A percentile compares a stretch with the other conserved stretches of the same genome.
These are phyloP conservation scores for Phytophthora multivora DNA, from an alignment of 352 stramenopile genomes.

Conservation along the genomic window DNA sequence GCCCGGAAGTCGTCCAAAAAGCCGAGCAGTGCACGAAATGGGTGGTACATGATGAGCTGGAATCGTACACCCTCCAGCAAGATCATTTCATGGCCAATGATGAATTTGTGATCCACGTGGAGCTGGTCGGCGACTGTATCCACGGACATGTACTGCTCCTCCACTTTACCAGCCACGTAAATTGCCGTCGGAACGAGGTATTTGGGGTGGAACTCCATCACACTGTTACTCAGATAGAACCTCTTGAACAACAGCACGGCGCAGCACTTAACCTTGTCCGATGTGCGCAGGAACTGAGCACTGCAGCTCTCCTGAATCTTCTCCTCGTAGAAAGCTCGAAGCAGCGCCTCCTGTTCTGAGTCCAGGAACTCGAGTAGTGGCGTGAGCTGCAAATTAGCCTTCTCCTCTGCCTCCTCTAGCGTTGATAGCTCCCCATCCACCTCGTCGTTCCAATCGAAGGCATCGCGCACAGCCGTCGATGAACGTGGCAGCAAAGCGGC, in stretches of 20 bases:
- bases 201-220: constrained; percentile 91
- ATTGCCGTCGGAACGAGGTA: constrained; percentile 85
- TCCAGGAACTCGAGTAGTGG: constrained; percentile 66
- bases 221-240: constrained; percentile 90
- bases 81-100: constrained; percentile 89
- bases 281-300: constrained; percentile 81
- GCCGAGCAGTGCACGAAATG: constrained; percentile 77
- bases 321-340: constrained; percentile 78
- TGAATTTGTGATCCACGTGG: constrained; percentile 83
- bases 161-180: constrained; percentile 89
- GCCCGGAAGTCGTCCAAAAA: constrained; percentile 87
- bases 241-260: constrained; percentile 88
- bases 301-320: constrained; percentile 88
- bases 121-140: constrained; percentile 85
- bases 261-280: constrained; percentile 88
- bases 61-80: constrained; percentile 88
- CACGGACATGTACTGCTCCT: constrained; percentile 91
- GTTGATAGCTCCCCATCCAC: constrained; percentile 50
- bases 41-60: constrained; percentile 91
- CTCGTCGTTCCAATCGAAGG: constrained; percentile 81
- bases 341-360: constrained; percentile 61
- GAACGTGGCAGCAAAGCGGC: constrained; percentile 71
- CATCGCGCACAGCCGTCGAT: constrained; percentile 62
- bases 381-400: constrained; percentile 50
- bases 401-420: constrained; percentile 57